phyloP scores from a whole-genome alignment of 495 filamentous ascomycete genomes.

The Oleoguttula mirabilis region DNA sequence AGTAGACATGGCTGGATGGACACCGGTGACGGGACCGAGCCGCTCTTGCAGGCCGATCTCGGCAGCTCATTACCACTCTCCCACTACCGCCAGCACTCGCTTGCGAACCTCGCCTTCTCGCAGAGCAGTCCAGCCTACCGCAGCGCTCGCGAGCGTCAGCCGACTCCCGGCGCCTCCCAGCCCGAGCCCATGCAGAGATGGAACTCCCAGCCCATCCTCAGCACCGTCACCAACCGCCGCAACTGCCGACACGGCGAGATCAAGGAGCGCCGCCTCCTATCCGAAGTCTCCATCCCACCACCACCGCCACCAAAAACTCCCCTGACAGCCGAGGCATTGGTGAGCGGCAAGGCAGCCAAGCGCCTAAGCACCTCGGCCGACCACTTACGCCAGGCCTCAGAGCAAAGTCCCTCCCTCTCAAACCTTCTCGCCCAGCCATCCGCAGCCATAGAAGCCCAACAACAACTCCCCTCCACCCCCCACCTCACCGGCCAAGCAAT shows the following conservation, averaged over 20 bases:
- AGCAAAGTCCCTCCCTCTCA: no score
- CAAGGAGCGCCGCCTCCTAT: constrained; percentile 14
- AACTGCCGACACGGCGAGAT: constrained; percentile 14
- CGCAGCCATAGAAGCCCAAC: no score
- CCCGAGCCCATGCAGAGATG: constrained; percentile 9
- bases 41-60: background rate
- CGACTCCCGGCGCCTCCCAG: constrained; percentile 3
- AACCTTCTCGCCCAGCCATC: no score
- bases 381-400: no score
- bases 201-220: constrained; percentile 17
- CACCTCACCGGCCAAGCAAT: no score
- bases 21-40: constrained; percentile 1
- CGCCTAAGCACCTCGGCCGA: background rate
- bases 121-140: constrained; percentile 12
- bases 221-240: constrained; percentile 7
- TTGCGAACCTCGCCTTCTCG: background rate
- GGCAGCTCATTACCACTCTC: background rate
- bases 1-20: constrained; percentile 1
- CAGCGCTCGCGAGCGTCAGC: background rate
- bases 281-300: no score
- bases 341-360: no score
- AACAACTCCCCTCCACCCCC: no score
- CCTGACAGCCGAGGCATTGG: no score
- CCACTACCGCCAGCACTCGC: background rate
- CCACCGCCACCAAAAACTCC: no score